Conservation (phyloP, 2,329 filamentous ascomycete species). For the Cladophialophora carrionii region DNA sequence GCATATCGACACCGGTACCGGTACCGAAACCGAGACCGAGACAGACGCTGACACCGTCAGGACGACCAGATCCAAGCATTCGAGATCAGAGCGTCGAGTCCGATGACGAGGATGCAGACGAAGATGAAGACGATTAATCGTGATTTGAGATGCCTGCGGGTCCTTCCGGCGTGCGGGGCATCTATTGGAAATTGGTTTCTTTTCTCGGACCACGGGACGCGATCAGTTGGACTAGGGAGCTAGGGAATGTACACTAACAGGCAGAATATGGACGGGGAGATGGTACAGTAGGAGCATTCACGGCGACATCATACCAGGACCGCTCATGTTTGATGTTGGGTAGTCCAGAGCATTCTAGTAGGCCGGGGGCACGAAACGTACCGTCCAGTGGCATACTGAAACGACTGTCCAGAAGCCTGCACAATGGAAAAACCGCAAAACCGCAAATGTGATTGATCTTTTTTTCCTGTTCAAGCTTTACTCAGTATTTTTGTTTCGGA, state of each 20-base stretch:
- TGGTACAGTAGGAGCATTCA: not conserved
- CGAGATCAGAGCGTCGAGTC: slow-evolving; percentile 25
- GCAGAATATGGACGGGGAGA: not conserved
- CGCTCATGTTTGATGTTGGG: not conserved
- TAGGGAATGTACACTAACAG: not conserved
- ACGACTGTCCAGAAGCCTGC: not conserved
- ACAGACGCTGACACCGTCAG: not conserved
- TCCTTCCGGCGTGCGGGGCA: not conserved
- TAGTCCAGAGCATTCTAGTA: not conserved
- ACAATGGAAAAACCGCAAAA: not conserved
- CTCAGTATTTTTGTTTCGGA: not conserved
- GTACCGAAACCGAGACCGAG: too few species aligned
- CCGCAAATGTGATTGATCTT: not conserved
- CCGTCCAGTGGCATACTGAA: too few species aligned
- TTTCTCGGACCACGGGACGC: not conserved
- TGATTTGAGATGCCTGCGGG: not conserved
- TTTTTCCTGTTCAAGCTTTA: not conserved
- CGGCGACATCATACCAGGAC: not conserved
- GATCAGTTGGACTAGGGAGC: not conserved
- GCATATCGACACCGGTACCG: not conserved
- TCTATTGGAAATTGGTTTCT: too few species aligned
- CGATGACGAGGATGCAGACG: slow-evolving; percentile 17
- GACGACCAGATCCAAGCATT: slow-evolving; percentile 22
- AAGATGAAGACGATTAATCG: not conserved
- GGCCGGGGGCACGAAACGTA: not conserved